Evolutionary conservation across 306 rosid genomes (phyloP), one percentile per base, ranked within the genome.

Genomic region (Luffa acutangula): DNA sequence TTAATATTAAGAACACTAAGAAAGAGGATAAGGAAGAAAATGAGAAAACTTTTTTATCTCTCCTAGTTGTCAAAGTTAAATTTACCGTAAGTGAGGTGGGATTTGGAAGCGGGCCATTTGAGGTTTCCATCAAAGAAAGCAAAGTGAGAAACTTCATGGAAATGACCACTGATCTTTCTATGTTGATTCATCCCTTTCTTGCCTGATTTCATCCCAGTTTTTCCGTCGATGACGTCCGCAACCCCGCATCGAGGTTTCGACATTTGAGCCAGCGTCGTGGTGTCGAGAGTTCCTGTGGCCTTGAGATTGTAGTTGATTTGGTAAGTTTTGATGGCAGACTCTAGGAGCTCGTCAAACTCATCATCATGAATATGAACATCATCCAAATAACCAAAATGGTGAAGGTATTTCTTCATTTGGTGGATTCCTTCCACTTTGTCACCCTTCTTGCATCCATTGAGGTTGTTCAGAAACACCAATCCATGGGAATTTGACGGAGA

Each of bases 241-340:
- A 77, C 63, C 14, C 84, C 84, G 10, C 87, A 80, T 36, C 84
- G 76, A 1, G 86, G 81, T 78, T 54, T 33, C 14, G 52, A 80
- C 86, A 84, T 84, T 8, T 34, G 62, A 34, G 74, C 74, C 7
- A 21, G 43, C 7, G 84, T 84, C 10, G 13, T 34, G 37, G 82
- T 6, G 57, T 84, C 80, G 18, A 80, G 39, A 53, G 70, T 34
- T 21, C 87, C 82, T 2, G 84, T 77, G 48, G 64, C 84, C n/a
- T 81, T 43, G 42, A 84, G 76, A 42, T 73, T 74, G 66, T 71
- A 81, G 39, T 73, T 60, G 41, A 58, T 21, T 10, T 81, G 87
- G 80, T 84, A 81, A 25, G 87, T 57, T 75, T 78, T 52, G 67
- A 81, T 74, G 72, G 87, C 87, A 0, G 79, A 52, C 60, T 84